Base-by-base conservation (phyloP, 768 basidiomycete species). In the Serendipita indica region DNA sequence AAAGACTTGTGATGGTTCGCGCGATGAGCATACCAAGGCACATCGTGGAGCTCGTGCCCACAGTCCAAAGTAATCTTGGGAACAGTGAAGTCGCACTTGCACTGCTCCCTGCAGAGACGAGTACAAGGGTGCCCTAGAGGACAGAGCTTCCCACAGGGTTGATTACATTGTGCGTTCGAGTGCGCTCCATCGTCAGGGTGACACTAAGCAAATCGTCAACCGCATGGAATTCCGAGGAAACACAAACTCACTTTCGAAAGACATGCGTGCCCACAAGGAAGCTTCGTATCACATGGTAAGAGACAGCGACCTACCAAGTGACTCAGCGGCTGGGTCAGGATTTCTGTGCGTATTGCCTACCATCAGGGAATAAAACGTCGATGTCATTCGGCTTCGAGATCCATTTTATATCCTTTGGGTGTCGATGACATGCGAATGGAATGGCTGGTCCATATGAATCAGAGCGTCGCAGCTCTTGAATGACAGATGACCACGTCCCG, bases 191-290 rank as follows among this genome's bases (percentile, higher is more conserved):
- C 77, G 49, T 82, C 83, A 0, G 76, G 72, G 60, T 84, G 82
- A 59, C 83, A 84, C 78, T 84, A 60, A 6, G 34, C 43, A 60
- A 57, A 12, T 7, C 25, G 37, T 46, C 16, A 34, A 57, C 39
- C 3, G 3, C 34, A 37, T 12, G 27, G 22, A 32, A 3, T 14
- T 27, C 41, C 1, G 32, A 33, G 39, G 30, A 5, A 13, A 18
- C 6, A 35, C 7, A 7, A 1, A 57, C 67, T 35, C 66, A 81
- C 82, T 68, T 79, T 79, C 61, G 74, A 81, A 0, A 79, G 79
- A 64, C 84, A 86, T 2, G 73, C 67, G 64, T 86, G 84, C 1
- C 84, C 84, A 63, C 84, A 86, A 20, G 69, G 66, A 25, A 86
- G 68, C 18, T 72, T 70, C 6, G 70, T 69, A 32, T 74, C 73